Evolutionary conservation across 352 stramenopile species (phyloP).

Genomic region (Globisporangium canariense): DNA sequence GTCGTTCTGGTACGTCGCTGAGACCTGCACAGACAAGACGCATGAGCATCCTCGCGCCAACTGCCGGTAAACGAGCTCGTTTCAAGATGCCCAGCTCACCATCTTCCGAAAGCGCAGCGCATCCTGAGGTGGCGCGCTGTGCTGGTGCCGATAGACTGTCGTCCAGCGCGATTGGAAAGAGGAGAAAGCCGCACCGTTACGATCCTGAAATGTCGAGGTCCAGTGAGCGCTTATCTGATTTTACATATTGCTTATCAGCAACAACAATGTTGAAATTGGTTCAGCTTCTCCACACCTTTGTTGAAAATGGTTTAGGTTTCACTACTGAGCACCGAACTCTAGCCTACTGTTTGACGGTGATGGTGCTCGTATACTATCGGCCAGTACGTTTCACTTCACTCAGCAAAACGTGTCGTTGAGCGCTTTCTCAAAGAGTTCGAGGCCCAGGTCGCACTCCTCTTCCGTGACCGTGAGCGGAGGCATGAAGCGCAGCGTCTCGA

Average conservation of each 20-base stretch:
- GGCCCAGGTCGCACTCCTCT: slow-evolving; percentile 59
- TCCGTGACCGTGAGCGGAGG: slow-evolving; percentile 84
- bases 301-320: no score
- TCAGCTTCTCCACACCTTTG: no score
- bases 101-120: slow-evolving; percentile 58
- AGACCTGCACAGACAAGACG: slow-evolving; percentile 21
- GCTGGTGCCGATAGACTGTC: not conserved
- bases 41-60: not conserved
- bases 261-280: no score
- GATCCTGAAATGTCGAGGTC: no score
- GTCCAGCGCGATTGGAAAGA: no score
- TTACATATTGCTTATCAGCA: no score
- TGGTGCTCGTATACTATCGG: no score
- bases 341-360: no score
- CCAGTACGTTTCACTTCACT: not conserved
- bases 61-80: not conserved
- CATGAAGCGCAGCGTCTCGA: slow-evolving; percentile 92
- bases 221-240: no score
- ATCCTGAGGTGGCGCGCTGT: slow-evolving; percentile 47
- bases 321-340: no score
- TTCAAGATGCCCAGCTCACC: slow-evolving; percentile 17
- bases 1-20: slow-evolving; percentile 50
- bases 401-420: slow-evolving; percentile 18
- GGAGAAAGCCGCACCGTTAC: no score
- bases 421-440: slow-evolving; percentile 58